phyloP scores from a whole-genome alignment of 768 basidiomycete species.

The Tricholoma furcatifolium region DNA sequence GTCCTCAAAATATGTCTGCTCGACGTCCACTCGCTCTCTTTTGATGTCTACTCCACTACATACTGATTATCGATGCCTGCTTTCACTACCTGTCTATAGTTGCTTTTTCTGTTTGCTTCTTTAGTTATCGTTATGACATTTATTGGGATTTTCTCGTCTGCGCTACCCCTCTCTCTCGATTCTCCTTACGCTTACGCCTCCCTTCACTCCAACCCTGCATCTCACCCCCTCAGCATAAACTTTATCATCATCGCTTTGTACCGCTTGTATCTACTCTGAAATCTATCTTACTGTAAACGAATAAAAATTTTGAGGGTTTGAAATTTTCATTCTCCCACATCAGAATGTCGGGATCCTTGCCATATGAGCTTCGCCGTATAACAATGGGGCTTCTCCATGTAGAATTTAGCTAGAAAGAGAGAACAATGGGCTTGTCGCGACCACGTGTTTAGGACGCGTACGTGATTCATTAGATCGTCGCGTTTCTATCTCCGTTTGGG shows the following conservation, averaged over 20 bases:
- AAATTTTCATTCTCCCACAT: too few species aligned
- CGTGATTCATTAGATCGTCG: constrained; percentile 31
- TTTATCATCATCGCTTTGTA: constrained; percentile 15
- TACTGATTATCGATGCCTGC: constrained; percentile 45
- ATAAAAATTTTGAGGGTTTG: too few species aligned
- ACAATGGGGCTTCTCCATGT: constrained; percentile 10
- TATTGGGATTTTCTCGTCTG: constrained; percentile 4
- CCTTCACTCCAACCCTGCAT: constrained; percentile 8
- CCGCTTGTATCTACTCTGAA: constrained; percentile 1
- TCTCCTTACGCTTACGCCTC: not conserved
- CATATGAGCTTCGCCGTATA: too few species aligned
- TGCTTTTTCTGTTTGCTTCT: constrained; percentile 56
- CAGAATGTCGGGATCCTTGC: too few species aligned
- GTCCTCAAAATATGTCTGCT: not conserved
- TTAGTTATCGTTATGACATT: constrained; percentile 17
- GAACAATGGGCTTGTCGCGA: constrained; percentile 30
- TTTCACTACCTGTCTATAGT: constrained; percentile 37
- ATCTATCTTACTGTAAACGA: too few species aligned
- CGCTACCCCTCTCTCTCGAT: not conserved
- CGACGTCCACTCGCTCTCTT: not conserved
- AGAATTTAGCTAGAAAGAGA: constrained; percentile 1
- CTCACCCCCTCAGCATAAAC: constrained; percentile 4
- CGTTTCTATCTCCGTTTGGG: constrained; percentile 7
- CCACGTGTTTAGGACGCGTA: constrained; percentile 47
- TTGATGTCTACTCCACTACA: not conserved